Percentiles rank a stretch among this genome's conserved stretches.
Conservation (phyloP, 1,139 yeast genomes). For the Spencermartinsiella ligniputridi region DNA sequence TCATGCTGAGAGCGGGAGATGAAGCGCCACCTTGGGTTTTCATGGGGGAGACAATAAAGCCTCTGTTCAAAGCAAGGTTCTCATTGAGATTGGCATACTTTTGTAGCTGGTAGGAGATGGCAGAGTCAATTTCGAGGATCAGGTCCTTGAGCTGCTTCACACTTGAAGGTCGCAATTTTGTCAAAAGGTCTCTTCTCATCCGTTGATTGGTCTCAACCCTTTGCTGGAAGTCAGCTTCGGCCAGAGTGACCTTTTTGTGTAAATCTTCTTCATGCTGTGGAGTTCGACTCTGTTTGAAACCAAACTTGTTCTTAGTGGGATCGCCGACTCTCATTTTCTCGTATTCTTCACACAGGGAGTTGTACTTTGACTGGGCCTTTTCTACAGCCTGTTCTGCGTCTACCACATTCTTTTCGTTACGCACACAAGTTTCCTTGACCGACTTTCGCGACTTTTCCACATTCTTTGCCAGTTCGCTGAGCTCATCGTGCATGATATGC, state of each 20-base stretch:
- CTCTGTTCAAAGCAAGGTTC: constrained; percentile 75
- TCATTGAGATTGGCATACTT: constrained; percentile 87
- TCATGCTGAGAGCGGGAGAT: constrained; percentile 53
- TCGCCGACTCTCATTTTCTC: constrained; percentile 78
- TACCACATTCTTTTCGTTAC: constrained; percentile 75
- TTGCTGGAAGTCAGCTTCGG: constrained; percentile 80
- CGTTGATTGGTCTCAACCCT: constrained; percentile 71
- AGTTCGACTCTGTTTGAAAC: constrained; percentile 73
- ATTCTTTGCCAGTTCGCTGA: constrained; percentile 64
- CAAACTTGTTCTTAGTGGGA: constrained; percentile 67
- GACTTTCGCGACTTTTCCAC: constrained; percentile 68
- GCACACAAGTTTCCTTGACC: constrained; percentile 74
- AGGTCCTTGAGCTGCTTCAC: constrained; percentile 70
- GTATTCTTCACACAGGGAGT: constrained; percentile 77
- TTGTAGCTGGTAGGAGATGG: constrained; percentile 80
- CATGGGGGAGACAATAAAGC: constrained; percentile 76
- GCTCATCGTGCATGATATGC: constrained; percentile 81
- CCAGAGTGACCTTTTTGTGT: constrained; percentile 69
- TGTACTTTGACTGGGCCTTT: constrained; percentile 80
- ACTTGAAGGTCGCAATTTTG: constrained; percentile 71
- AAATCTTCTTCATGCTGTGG: constrained; percentile 93
- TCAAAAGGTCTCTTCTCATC: constrained; percentile 66
- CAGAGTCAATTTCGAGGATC: constrained; percentile 82
- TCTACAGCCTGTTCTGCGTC: constrained; percentile 84
- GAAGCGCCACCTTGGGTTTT: constrained; percentile 34